These are phyloP conservation scores for Gonapodya prolifera DNA, from an alignment of 192 early-diverging fungal genomes.

Conservation along the genomic window DNA sequence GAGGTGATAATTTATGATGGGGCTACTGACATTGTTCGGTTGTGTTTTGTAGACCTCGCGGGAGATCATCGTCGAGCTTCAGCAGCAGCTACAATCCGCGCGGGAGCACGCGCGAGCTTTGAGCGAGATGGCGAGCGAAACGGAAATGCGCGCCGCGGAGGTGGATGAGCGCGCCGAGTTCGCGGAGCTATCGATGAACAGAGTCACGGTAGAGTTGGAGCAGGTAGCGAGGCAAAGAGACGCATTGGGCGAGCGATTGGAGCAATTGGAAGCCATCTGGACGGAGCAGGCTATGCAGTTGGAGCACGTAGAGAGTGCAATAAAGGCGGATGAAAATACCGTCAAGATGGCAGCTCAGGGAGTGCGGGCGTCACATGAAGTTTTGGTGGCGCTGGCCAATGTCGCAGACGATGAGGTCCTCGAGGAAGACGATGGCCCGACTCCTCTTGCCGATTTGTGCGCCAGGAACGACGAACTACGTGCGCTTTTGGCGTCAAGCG, in stretches of 20 bases:
- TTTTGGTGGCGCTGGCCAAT: not conserved
- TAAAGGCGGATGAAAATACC: not conserved
- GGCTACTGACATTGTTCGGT: no score
- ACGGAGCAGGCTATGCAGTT: not conserved
- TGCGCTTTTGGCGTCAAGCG: not conserved
- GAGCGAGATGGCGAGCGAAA: not conserved
- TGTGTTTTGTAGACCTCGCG: no score
- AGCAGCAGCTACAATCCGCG: not conserved
- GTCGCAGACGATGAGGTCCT: not conserved
- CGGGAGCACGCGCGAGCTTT: not conserved
- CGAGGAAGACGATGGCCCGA: not conserved
- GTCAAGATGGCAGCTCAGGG: not conserved
- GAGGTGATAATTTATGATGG: not conserved
- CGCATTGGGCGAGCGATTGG: not conserved
- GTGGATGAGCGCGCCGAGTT: not conserved
- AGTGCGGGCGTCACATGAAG: not conserved
- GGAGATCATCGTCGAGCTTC: not conserved
- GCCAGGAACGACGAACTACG: not conserved
- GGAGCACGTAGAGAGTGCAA: not conserved
- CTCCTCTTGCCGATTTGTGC: not conserved
- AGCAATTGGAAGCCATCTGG: not conserved
- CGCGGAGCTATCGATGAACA: not conserved
- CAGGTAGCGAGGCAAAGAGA: not conserved
- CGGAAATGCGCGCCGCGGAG: not conserved
- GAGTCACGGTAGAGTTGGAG: not conserved